Evolutionary conservation across 106 monocot species (phyloP), one percentile per base, ranked within the genome.

Genomic region (Vanilla planifolia): DNA sequence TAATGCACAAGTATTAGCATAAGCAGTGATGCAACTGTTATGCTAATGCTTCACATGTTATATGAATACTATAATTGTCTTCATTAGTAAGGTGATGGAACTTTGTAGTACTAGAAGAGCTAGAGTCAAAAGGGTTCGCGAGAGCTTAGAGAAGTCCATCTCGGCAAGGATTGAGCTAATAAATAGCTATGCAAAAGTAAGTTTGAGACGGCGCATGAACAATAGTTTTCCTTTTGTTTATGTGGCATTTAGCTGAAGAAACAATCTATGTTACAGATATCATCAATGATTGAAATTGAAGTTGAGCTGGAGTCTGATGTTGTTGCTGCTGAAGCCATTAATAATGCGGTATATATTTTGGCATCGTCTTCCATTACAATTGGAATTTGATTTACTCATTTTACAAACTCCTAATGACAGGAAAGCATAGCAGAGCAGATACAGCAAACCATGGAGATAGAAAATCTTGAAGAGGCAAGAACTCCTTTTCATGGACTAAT

Each of bases 241-340:
- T 33, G 13, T 48, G 37, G 27, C 2, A 3, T 43, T 33, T 26
- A 27, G 16, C 35, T 22, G 20, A 33, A 21, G 8, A 15, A 6
- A 2, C 19, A 2, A 27, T 52, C 40, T 67, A 3, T 27, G 25
- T 62, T 60, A 0, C 70, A 98, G 96, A 84, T 98, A 61, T 91
- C 91, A 60, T 98, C 96, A 6, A 98, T 98, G 96, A 98, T 98
- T 52, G 96, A 98, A 68, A 98, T 98, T 71, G 96, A 98, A 80
- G 87, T 98, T 51, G 96, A 98, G 80, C 77, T 98, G 96, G 84
- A 87, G 63, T 88, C 87, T 24, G 79, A 98, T 79, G 91, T 98
- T 72, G 73, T 88, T 74, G 84, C 75, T 37, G 96, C 96, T 48
- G 94, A 95, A 75, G 87, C 91, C 60, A 77, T 72, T 41, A 77